Evolutionary conservation across 2,329 filamentous ascomycete species (phyloP).

Genomic region (Chrysoporthe deuterocubensis): DNA sequence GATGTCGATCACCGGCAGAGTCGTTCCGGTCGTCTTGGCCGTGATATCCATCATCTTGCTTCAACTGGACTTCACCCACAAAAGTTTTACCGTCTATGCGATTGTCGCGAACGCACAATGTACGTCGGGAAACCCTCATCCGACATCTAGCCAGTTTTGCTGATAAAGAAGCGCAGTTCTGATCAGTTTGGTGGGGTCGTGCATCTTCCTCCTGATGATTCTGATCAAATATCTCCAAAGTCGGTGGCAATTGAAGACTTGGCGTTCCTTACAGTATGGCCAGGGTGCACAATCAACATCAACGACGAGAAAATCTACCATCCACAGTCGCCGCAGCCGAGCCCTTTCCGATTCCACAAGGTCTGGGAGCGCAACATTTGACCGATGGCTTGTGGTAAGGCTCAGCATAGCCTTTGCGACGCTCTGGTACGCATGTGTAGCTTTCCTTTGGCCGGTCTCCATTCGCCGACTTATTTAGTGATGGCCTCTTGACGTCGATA

Average conservation of each 20-base stretch:
- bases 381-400: slow-evolving; percentile 27
- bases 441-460: neutral
- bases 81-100: slow-evolving; percentile 17
- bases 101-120: slow-evolving; percentile 24
- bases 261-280: slow-evolving; percentile 13
- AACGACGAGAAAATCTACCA: neutral
- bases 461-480: neutral
- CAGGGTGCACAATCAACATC: neutral
- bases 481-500: neutral
- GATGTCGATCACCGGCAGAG: slow-evolving; percentile 16
- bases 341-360: slow-evolving; percentile 4
- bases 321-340: slow-evolving; percentile 13
- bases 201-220: slow-evolving; percentile 26
- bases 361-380: slow-evolving; percentile 14
- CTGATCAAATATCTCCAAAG: slow-evolving; percentile 26
- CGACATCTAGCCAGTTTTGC: neutral
- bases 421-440: slow-evolving; percentile 18
- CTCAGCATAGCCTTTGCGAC: slow-evolving; percentile 24
- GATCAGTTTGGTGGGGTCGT: slow-evolving; percentile 19
- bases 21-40: slow-evolving; percentile 17
- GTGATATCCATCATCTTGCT: slow-evolving; percentile 21
- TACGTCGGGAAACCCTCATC: neutral
- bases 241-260: slow-evolving; percentile 15
- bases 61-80: slow-evolving; percentile 20
- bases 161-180: slow-evolving; percentile 16